phyloP scores from a whole-genome alignment of 192 early-diverging fungal genomes.

The Backusella australiensis region DNA sequence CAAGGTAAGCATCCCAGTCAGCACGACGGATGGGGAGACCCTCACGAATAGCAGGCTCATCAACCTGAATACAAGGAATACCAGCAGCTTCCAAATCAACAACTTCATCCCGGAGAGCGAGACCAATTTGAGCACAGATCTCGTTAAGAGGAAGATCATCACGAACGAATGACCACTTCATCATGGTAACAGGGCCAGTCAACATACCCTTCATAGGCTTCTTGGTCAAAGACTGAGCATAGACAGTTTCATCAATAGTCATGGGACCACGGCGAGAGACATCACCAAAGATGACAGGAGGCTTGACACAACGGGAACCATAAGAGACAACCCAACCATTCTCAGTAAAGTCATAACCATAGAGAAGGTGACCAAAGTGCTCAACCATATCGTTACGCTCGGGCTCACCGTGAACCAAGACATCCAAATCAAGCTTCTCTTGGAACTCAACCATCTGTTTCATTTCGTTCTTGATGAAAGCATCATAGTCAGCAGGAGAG shows the following conservation, averaged over 20 bases:
- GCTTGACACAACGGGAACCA: slow-evolving; percentile 95
- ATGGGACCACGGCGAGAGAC: slow-evolving; percentile 88
- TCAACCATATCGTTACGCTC: slow-evolving; percentile 97
- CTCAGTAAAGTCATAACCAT: slow-evolving; percentile 92
- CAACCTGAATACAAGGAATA: slow-evolving; percentile 94
- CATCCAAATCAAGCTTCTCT: slow-evolving; percentile 87
- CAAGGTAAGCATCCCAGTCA: slow-evolving; percentile 88
- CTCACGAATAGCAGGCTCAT: slow-evolving; percentile 99
- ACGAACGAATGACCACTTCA: slow-evolving; percentile 99
- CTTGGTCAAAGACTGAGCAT: slow-evolving; percentile 85
- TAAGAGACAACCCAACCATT: slow-evolving; percentile 98
- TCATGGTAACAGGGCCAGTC: slow-evolving; percentile 96
- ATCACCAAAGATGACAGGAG: slow-evolving; percentile 97
- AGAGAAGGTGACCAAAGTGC: slow-evolving; percentile 94
- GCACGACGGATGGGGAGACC: slow-evolving; percentile 88
- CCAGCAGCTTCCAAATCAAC: slow-evolving; percentile 89
- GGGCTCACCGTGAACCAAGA: slow-evolving; percentile 97
- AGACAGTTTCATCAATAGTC: slow-evolving; percentile 84
- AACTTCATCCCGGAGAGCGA: slow-evolving; percentile 97
- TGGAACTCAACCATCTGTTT: slow-evolving; percentile 84
- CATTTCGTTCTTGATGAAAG: slow-evolving; percentile 86
- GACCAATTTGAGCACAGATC: slow-evolving; percentile 86
- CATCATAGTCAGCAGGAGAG: slow-evolving; percentile 65
- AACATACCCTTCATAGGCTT: slow-evolving; percentile 99
- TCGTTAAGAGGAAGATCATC: slow-evolving; percentile 88